phyloP scores from a whole-genome alignment of 805 yeast genomes.

The Ogataea methylovora region DNA sequence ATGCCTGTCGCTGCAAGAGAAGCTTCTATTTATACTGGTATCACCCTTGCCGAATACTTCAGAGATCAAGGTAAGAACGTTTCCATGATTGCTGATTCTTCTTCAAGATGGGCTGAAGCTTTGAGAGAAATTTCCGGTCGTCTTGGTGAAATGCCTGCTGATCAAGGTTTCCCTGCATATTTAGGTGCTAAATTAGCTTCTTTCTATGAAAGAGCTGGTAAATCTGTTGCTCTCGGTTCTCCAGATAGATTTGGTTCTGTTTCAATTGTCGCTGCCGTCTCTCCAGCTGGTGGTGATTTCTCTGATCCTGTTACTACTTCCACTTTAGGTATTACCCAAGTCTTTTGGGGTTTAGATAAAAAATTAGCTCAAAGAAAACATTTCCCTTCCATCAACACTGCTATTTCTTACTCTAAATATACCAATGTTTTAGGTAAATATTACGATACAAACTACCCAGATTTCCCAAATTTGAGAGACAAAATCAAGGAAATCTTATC shows the following conservation, averaged over 20 bases:
- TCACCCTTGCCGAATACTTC: conserved; percentile 96
- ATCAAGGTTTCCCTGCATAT: conserved; percentile 99
- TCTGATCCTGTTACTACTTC: conserved; percentile 99
- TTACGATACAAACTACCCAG: conserved; percentile 83
- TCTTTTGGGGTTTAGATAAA: conserved; percentile 99
- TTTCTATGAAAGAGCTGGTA: conserved; percentile 99
- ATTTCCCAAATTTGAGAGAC: conserved; percentile 84
- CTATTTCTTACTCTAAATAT: conserved; percentile 95
- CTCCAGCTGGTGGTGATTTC: conserved; percentile 99
- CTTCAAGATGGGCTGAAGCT: conserved; percentile 99
- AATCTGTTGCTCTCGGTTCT: conserved; percentile 88
- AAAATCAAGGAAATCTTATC: conserved; percentile 91
- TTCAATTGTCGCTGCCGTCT: conserved; percentile 99
- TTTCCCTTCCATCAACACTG: conserved; percentile 97
- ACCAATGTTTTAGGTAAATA: conserved; percentile 79
- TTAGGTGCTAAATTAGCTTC: conserved; percentile 98
- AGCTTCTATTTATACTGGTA: conserved; percentile 98
- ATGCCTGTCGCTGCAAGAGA: conserved; percentile 99
- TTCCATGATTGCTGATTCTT: conserved; percentile 99
- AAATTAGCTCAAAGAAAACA: conserved; percentile 99
- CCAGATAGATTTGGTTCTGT: conserved; percentile 97
- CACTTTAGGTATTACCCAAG: conserved; percentile 99
- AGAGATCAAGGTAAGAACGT: conserved; percentile 99
- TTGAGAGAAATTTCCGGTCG: conserved; percentile 99
- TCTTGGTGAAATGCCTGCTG: conserved; percentile 99